Conservation (phyloP, 352 stramenopile species). For the Pythium chondricola region DNA sequence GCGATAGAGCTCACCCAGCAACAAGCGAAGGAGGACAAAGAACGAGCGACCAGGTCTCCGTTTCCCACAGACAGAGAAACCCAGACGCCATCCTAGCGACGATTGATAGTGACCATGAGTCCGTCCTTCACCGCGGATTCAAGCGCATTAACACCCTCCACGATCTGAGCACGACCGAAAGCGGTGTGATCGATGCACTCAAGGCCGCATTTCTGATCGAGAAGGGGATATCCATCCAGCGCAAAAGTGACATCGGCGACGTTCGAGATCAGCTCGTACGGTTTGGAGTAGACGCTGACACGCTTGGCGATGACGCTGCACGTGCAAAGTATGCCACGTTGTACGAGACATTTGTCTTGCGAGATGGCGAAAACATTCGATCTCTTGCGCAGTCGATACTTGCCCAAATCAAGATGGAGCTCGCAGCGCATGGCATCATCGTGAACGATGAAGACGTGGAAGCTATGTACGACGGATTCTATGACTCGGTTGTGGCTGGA, state of each 20-base stretch:
- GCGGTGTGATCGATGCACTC: slow-evolving; percentile 45
- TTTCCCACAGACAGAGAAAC: too few relatives aligned
- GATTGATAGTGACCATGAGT: background rate
- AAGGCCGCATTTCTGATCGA: slow-evolving; percentile 61
- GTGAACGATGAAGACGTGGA: slow-evolving; percentile 56
- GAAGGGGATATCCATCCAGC: slow-evolving; percentile 58
- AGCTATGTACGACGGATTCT: slow-evolving; percentile 61
- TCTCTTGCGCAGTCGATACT: slow-evolving; percentile 47
- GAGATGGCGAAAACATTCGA: slow-evolving; percentile 62
- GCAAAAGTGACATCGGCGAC: slow-evolving; percentile 26
- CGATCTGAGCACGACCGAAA: slow-evolving; percentile 44
- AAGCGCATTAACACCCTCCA: slow-evolving; percentile 40
- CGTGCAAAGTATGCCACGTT: slow-evolving; percentile 37
- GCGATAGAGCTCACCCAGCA: background rate
- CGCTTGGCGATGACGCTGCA: slow-evolving; percentile 10
- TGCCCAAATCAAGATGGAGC: slow-evolving; percentile 58
- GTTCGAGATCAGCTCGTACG: slow-evolving; percentile 50
- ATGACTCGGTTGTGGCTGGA: slow-evolving; percentile 36
- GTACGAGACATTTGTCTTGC: slow-evolving; percentile 64
- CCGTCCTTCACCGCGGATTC: slow-evolving; percentile 4
- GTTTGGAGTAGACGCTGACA: slow-evolving; percentile 41
- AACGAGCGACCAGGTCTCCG: background rate
- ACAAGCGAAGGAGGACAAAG: background rate
- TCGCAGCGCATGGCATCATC: slow-evolving; percentile 45
- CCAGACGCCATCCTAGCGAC: background rate